Evolutionary conservation across 306 rosid species (phyloP).

Genomic region (Biancaea sappan): DNA sequence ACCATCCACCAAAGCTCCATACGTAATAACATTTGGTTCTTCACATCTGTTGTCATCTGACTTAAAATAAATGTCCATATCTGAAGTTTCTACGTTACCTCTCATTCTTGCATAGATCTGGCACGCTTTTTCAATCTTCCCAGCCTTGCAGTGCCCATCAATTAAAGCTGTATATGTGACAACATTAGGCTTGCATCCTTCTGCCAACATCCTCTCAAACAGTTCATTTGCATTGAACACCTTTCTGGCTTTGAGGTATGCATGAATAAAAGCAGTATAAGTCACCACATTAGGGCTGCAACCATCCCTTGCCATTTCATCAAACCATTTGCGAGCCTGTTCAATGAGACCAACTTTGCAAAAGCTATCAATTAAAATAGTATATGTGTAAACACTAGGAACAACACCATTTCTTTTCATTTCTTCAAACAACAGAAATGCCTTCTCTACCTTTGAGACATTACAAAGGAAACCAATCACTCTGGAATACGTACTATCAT

Average conservation of each 20-base stretch:
- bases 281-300: slow-evolving; percentile 85
- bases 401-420: slow-evolving; percentile 72
- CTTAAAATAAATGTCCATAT: slow-evolving; percentile 71
- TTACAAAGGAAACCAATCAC: slow-evolving; percentile 79
- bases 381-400: slow-evolving; percentile 85
- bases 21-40: slow-evolving; percentile 69
- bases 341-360: slow-evolving; percentile 80
- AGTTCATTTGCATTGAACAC: slow-evolving; percentile 64
- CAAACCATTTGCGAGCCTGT: slow-evolving; percentile 79
- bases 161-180: slow-evolving; percentile 80
- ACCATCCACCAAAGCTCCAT: slow-evolving; percentile 93
- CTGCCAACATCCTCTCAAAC: slow-evolving; percentile 70
- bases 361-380: slow-evolving; percentile 78
- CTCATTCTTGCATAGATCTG: slow-evolving; percentile 76
- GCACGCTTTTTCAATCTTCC: slow-evolving; percentile 76
- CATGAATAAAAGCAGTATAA: slow-evolving; percentile 82
- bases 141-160: slow-evolving; percentile 85
- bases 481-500: slow-evolving; percentile 76
- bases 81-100: slow-evolving; percentile 57
- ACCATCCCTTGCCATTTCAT: slow-evolving; percentile 75
- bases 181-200: slow-evolving; percentile 79
- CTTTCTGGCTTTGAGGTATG: slow-evolving; percentile 77
- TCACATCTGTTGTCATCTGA: slow-evolving; percentile 38
- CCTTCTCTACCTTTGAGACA: slow-evolving; percentile 76
- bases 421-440: slow-evolving; percentile 69